Conservation (phyloP, 2,329 filamentous ascomycete species). For the Scopulariopsis brevicaulis region DNA sequence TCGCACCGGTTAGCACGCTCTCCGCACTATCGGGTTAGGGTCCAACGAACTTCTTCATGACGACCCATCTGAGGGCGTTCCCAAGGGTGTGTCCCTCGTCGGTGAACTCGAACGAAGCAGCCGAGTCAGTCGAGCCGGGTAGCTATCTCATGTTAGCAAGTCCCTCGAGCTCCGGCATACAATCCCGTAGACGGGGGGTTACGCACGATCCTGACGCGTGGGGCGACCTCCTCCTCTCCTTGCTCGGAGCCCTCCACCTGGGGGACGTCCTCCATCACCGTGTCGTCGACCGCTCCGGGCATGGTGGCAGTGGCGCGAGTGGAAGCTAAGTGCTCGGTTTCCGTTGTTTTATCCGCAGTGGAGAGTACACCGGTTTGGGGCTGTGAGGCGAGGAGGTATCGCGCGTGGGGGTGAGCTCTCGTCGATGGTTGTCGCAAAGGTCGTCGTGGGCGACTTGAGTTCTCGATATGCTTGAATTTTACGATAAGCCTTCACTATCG, state of each 20-base stretch:
- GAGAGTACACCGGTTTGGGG: background rate
- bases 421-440: background rate
- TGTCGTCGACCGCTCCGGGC: slow-evolving; percentile 12
- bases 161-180: background rate
- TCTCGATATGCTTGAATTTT: background rate
- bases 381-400: background rate
- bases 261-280: slow-evolving; percentile 32
- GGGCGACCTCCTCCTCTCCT: slow-evolving; percentile 31
- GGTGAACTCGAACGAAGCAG: slow-evolving; percentile 89
- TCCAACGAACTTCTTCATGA: slow-evolving; percentile 89
- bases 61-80: slow-evolving; percentile 86
- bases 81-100: slow-evolving; percentile 92
- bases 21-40: background rate
- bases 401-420: background rate
- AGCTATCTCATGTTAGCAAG: slow-evolving; percentile 42
- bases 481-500: background rate
- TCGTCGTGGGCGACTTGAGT: background rate
- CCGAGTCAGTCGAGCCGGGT: slow-evolving; percentile 73
- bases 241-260: slow-evolving; percentile 15
- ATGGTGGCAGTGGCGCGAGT: background rate
- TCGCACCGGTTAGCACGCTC: slow-evolving; percentile 1
- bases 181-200: background rate
- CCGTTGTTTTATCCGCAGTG: background rate
- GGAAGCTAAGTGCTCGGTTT: background rate
- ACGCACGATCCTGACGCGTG: slow-evolving; percentile 50